These are phyloP conservation scores for Peniophora sp. DNA, from an alignment of 1,284 basidiomycete genomes.

Conservation along the genomic window DNA sequence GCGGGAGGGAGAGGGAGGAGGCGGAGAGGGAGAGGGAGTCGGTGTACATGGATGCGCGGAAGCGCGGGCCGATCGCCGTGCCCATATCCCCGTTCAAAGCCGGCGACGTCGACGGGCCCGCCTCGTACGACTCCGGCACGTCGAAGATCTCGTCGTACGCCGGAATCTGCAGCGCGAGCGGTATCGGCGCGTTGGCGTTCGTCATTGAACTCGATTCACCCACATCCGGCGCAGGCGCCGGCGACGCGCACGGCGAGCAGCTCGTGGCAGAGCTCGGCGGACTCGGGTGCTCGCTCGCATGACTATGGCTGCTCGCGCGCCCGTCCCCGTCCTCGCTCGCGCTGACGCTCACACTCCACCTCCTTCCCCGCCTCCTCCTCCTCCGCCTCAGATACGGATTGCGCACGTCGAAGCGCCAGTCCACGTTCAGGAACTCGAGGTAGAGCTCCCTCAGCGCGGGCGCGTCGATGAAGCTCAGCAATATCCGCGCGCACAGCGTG, in stretches of 20 bases:
- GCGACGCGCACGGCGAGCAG: neutral
- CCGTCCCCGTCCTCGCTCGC: neutral
- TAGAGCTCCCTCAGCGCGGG: slow-evolving; percentile 51
- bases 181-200: neutral
- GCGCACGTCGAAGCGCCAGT: slow-evolving; percentile 32
- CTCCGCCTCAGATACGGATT: slow-evolving; percentile 12
- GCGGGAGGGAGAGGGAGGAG: too few species aligned
- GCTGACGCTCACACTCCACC: slow-evolving; percentile 13
- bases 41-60: too few species aligned
- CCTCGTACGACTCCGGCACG: neutral
- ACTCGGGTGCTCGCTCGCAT: neutral
- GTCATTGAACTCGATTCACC: neutral
- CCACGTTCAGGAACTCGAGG: slow-evolving; percentile 59
- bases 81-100: slow-evolving; percentile 34
- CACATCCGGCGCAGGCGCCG: neutral
- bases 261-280: neutral
- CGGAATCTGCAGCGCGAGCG: neutral
- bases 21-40: too few species aligned
- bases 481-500: slow-evolving; percentile 52
- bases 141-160: neutral
- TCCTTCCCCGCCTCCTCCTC: slow-evolving; percentile 7
- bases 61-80: slow-evolving; percentile 63
- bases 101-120: neutral
- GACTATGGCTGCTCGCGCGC: neutral
- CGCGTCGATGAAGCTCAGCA: slow-evolving; percentile 52